These are phyloP conservation scores for Halophytophthora polymorphica DNA, from an alignment of 352 stramenopile genomes.

Conservation along the genomic window DNA sequence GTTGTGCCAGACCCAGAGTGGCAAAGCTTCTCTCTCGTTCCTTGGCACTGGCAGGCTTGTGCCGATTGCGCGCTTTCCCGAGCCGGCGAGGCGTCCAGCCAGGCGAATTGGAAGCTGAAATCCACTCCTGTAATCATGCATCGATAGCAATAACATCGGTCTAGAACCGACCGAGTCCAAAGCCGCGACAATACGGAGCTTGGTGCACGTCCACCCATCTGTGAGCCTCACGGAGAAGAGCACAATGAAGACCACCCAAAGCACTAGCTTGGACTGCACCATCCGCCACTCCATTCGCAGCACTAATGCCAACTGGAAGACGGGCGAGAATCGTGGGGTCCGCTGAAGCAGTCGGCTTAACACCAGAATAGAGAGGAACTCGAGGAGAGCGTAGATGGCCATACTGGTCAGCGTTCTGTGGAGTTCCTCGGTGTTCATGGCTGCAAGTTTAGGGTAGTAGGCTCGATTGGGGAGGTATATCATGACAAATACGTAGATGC, in stretches of 20 bases:
- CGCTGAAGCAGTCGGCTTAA: slow-evolving; percentile 8
- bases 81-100: too few species aligned
- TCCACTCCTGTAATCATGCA: slow-evolving; percentile 3
- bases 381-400: slow-evolving; percentile 14
- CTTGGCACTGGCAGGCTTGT: too few species aligned
- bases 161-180: not conserved
- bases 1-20: too few species aligned
- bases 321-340: slow-evolving; percentile 7
- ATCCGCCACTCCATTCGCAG: slow-evolving; percentile 26
- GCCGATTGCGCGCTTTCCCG: too few species aligned
- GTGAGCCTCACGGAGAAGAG: slow-evolving; percentile 28
- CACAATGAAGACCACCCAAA: slow-evolving; percentile 31
- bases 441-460: slow-evolving; percentile 21
- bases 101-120: slow-evolving; percentile 15
- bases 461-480: slow-evolving; percentile 20
- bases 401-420: slow-evolving; percentile 19
- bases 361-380: slow-evolving; percentile 12
- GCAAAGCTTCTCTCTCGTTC: too few species aligned
- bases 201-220: too few species aligned
- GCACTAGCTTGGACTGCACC: slow-evolving; percentile 33
- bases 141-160: not conserved
- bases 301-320: slow-evolving; percentile 27
- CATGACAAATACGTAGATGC: slow-evolving; percentile 20
- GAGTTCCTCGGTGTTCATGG: slow-evolving; percentile 13
- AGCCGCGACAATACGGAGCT: slow-evolving; percentile 9